Base-by-base conservation (phyloP, 176 grass and related monocot genomes). In the Stipa capillata region DNA sequence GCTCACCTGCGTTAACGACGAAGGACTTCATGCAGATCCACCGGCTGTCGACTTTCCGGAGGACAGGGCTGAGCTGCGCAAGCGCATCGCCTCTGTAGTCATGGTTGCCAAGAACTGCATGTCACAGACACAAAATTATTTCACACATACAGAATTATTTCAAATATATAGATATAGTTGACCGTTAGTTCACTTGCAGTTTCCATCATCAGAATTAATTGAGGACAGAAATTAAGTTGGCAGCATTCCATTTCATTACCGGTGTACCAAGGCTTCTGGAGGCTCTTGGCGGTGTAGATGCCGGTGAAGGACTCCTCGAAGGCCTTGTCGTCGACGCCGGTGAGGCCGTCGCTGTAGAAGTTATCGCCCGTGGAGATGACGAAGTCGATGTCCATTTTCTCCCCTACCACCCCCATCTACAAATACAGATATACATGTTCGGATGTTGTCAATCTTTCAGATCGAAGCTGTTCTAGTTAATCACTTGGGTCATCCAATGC, bases 1-100 rank as follows among this genome's bases (percentile, higher is more conserved):
- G n/a, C 76, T 42, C 63, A 97, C 93, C 88, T 53, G 90, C 58
- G 69, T 84, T 86, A 4, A 97, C 79, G 2, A 90, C 60, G 65
- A 88, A 97, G n/a, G 93, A 97, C 76, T 86, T 90, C 72, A 88
- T 84, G 82, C 87, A 97, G 62, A 92, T 85, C 70, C 82, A 92
- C 2, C 93, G 68, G 42, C 82, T 55, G 21, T 97, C 90, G 13
- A 97, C 47, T 4, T 78, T 56, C 47, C 21, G 51, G 18, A 97
- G 79, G 2, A 72, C 76, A 3, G 85, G 85, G 32, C 63, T 84
- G 29, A 90, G 47, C 73, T 97, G 87, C 7, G 85, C 87, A 1
- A 97, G 44, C 0, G 79, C 90, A 37, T 92, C 65, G 1, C 93
- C 85, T 39, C 87, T 84, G 50, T 97, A 95, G 72, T 95, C 89